phyloP scores from a whole-genome alignment of 2,329 filamentous ascomycete species.

The Colletotrichum sublineola region DNA sequence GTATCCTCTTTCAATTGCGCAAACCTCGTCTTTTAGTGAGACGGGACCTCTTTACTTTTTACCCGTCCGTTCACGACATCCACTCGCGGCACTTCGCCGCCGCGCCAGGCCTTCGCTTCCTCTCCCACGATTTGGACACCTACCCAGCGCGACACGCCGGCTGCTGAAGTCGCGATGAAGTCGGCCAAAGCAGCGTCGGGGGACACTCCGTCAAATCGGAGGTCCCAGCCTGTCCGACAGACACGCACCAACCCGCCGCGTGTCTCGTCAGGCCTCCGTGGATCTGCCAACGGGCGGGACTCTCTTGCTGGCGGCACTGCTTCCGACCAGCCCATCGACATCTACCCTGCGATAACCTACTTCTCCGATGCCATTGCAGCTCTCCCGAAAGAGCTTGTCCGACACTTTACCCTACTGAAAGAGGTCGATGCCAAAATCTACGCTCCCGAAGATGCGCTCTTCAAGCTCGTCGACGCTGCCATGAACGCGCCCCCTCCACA shows the following conservation, averaged over 20 bases:
- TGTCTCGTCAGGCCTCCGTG: conserved; percentile 59
- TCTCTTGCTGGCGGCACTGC: conserved; percentile 58
- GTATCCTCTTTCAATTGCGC: not conserved
- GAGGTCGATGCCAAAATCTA: conserved; percentile 98
- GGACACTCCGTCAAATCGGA: conserved; percentile 64
- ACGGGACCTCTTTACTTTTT: conserved; percentile 6
- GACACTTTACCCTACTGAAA: conserved; percentile 95
- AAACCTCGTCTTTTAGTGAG: conserved; percentile 8
- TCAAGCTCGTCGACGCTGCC: conserved; percentile 78
- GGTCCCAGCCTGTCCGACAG: conserved; percentile 75
- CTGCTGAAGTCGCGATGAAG: conserved; percentile 60
- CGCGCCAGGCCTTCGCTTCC: conserved; percentile 11
- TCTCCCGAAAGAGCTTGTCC: conserved; percentile 92
- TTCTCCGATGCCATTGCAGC: conserved; percentile 95
- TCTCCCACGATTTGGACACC: conserved; percentile 22
- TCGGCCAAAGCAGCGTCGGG: conserved; percentile 63
- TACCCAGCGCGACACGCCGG: conserved; percentile 10
- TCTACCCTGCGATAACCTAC: conserved; percentile 75
- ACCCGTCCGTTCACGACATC: conserved; percentile 10
- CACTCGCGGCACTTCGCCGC: not conserved
- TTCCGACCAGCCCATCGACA: conserved; percentile 73
- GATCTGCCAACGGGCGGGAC: conserved; percentile 61
- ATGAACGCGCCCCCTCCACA: conserved; percentile 64
- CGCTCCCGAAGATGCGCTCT: conserved; percentile 85
- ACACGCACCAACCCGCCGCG: conserved; percentile 74